These are phyloP conservation scores for Aspergillus avenaceus DNA, from an alignment of 495 filamentous ascomycete genomes.

Conservation along the genomic window DNA sequence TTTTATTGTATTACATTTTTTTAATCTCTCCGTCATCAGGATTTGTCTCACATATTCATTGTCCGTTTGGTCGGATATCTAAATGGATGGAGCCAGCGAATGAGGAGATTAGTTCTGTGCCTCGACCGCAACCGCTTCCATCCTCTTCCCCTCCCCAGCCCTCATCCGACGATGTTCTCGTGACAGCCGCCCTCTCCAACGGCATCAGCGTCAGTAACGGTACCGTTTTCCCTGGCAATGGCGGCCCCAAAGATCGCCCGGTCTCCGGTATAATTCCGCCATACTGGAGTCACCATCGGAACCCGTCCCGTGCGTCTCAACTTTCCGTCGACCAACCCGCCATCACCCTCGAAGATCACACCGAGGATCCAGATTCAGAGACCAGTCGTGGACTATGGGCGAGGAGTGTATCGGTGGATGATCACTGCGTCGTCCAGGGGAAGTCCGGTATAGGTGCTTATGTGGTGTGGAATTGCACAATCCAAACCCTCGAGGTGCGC, in stretches of 20 bases:
- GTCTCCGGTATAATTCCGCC: conserved; percentile 43
- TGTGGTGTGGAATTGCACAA: conserved; percentile 69
- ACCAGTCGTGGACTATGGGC: conserved; percentile 65
- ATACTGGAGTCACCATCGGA: conserved; percentile 49
- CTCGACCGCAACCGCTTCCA: conserved; percentile 24
- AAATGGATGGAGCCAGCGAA: conserved; percentile 49
- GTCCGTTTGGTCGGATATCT: conserved; percentile 16
- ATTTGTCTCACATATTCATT: neutral
- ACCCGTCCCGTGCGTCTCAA: conserved; percentile 40
- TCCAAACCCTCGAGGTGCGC: conserved; percentile 67
- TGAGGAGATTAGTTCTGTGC: conserved; percentile 38
- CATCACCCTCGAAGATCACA: conserved; percentile 70
- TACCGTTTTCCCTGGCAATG: conserved; percentile 6
- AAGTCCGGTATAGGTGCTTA: conserved; percentile 63
- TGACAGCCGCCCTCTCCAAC: conserved; percentile 4
- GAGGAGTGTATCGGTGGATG: conserved; percentile 59
- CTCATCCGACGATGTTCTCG: conserved; percentile 4
- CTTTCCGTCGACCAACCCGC: conserved; percentile 37
- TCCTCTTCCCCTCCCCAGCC: conserved; percentile 19
- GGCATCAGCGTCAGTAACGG: conserved; percentile 7
- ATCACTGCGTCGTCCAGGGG: conserved; percentile 61
- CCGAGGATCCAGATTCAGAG: conserved; percentile 55
- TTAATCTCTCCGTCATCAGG: too few relatives aligned
- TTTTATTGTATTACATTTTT: too few relatives aligned
- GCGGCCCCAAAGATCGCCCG: conserved; percentile 28